Evolutionary conservation across 805 yeast genomes (phyloP), one percentile per base, ranked within the genome.

Genomic region (Torulaspora gathmanii): DNA sequence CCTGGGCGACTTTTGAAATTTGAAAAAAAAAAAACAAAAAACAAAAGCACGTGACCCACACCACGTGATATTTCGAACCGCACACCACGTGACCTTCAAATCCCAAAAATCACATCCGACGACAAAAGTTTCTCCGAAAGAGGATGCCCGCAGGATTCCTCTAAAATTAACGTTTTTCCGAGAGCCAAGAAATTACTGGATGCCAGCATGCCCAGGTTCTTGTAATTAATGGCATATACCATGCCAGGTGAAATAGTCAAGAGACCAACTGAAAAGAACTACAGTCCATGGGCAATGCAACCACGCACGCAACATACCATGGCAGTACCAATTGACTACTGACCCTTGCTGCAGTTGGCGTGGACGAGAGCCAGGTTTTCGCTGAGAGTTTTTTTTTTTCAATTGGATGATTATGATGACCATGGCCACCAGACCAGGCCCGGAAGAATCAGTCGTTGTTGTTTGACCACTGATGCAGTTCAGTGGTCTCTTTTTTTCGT

Each of bases 111-210:
- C 23, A 20, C 23, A 5, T 6, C 6, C 23, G 23, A 20, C 23
- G 23, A 20, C 6, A 4, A 6, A 20, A 4, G 23, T 20, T 6
- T 4, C 6, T 20, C 23, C 23, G 23, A 29, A 13, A 12, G 33
- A 13, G 16, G 17, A 9, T 33, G 19, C 10, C 8, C 3, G 13
- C 15, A 7, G 39, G 39, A 4, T 36, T 37, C 40, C 40, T 15
- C 40, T 37, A 37, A 37, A 25, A 2, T 13, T 13, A 9, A 36
- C 19, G 6, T 8, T 20, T 20, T 26, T 11, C 33, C 7, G 34
- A 25, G 6, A 4, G 5, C 34, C 41, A 19, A 25, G 28, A 37
- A 37, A 27, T 37, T 37, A 37, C 33, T 26, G 40, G 40, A 26
- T 2, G 31, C 40, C 31, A 11, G 3, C 23, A 5, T 10, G 23